Base-by-base conservation (phyloP, 2,329 filamentous ascomycete species). In the Aspergillus puulaauensis region DNA sequence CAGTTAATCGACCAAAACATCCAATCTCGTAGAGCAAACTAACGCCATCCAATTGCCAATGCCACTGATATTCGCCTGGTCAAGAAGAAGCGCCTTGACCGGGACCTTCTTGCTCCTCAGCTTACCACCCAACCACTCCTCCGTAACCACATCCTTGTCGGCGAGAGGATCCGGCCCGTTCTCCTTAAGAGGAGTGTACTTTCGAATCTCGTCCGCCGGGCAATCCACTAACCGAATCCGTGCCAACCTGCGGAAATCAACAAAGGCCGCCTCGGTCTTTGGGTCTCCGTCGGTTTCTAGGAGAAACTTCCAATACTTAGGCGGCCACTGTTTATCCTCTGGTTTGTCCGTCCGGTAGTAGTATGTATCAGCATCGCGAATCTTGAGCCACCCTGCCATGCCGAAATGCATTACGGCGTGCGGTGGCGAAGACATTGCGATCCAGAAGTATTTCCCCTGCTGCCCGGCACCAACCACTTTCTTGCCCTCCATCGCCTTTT, bases 391-490 rank as follows among this genome's bases (percentile, higher is more conserved):
- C 6, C 95, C 86, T 15, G 80, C 78, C 82, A 84, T 84, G 43
- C 91, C 91, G 66, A 96, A 87, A 73, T 96, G 92, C 86, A 96
- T 91, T 31, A 98, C 85, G 0, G 90, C 85, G 75, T 98, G 95
- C 1, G 93, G 93, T 11, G 91, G 83, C 9, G 83, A 82, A 24
- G 84, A 83, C 84, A 90, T 90, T 39, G 91, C 87, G 21, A 98
- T 80, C 81, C 95, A 99, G 73, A 99, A 98, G 71, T 98, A 98
- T 82, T 98, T 99, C 9, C 95, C 95, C 72, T 97, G 95, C 59
- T 90, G 91, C 4, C 90, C 90, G 4, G 90, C 90, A 54, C 82
- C 83, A 41, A 83, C 66, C 33, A 89, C 86, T 69, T 86, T 91
- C 68, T 90, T 93, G 4, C 91, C 91, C 3, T 82, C 82, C 69